Conservation (phyloP, 805 yeast species). For the Lachancea lanzarotensis region DNA sequence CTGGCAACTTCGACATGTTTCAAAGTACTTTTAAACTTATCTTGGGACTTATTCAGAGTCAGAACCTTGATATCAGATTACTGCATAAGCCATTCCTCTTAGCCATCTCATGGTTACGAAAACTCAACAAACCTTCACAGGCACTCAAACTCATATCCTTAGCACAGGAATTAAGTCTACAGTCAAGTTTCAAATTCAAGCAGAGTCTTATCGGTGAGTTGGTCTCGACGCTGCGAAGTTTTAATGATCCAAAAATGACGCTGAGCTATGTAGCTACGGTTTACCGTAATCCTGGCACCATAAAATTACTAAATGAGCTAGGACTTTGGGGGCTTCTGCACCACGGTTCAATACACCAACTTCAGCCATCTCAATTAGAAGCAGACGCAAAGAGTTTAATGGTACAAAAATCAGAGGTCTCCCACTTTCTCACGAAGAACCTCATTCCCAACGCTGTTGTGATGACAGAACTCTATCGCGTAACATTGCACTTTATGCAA, state of each 20-base stretch:
- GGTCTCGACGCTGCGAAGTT: slow-evolving; percentile 18
- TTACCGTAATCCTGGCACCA: slow-evolving; percentile 9
- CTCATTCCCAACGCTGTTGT: slow-evolving; percentile 13
- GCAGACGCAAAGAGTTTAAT: slow-evolving; percentile 5
- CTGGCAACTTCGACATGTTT: slow-evolving; percentile 21
- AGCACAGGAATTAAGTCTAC: slow-evolving; percentile 10
- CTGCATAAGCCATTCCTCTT: slow-evolving; percentile 16
- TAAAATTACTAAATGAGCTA: slow-evolving; percentile 20
- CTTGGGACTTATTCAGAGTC: slow-evolving; percentile 8
- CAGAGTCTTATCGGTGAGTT: slow-evolving; percentile 19
- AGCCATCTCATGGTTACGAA: slow-evolving; percentile 13
- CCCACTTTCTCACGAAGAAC: slow-evolving; percentile 8
- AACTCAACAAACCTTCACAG: slow-evolving; percentile 22
- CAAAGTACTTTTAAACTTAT: slow-evolving; percentile 13
- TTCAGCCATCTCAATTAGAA: slow-evolving; percentile 7
- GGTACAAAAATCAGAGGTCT: slow-evolving; percentile 9
- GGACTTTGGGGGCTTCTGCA: slow-evolving; percentile 27
- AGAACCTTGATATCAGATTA: slow-evolving; percentile 5
- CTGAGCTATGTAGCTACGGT: slow-evolving; percentile 21
- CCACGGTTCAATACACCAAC: slow-evolving; percentile 11
- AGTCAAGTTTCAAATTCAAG: slow-evolving; percentile 14
- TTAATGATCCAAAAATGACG: slow-evolving; percentile 26
- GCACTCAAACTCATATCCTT: slow-evolving; percentile 18
- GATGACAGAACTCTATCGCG: slow-evolving; percentile 23
- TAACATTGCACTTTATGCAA: slow-evolving; percentile 12